Conservation (phyloP, 805 yeast genomes). For the Yarrowia sp. region DNA sequence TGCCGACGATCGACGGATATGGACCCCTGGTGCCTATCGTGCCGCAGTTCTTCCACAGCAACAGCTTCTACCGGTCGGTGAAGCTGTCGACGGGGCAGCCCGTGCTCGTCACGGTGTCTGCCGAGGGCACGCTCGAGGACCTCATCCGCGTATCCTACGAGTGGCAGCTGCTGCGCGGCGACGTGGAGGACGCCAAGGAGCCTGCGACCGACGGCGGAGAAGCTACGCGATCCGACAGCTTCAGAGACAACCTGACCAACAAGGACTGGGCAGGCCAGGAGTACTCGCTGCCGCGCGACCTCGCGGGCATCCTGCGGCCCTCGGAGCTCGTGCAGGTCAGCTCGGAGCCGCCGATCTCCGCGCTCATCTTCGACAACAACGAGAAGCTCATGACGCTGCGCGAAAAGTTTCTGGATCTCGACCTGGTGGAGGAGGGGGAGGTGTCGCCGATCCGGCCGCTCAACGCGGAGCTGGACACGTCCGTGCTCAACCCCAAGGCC, state of each 20-base stretch:
- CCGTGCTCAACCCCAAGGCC: not conserved
- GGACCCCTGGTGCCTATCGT: conserved; percentile 30
- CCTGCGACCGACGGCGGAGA: conserved; percentile 4
- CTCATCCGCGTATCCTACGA: conserved; percentile 34
- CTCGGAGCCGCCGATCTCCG: conserved; percentile 30
- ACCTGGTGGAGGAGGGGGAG: not conserved
- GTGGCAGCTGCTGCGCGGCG: conserved; percentile 27
- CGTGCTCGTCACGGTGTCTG: conserved; percentile 32
- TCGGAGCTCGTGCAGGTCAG: conserved; percentile 29
- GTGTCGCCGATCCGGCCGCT: conserved; percentile 15
- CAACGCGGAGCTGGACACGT: not conserved
- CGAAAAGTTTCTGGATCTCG: conserved; percentile 29
- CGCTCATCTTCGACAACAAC: conserved; percentile 31
- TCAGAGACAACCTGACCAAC: conserved; percentile 1
- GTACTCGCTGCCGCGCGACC: conserved; percentile 4
- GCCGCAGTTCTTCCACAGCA: conserved; percentile 31
- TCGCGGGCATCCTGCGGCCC: conserved; percentile 32
- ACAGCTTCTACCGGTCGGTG: conserved; percentile 31
- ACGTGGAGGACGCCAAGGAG: not conserved
- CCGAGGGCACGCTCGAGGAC: conserved; percentile 32
- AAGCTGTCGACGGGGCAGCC: conserved; percentile 28
- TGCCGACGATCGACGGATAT: conserved; percentile 31
- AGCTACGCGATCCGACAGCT: not conserved
- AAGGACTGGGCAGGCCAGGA: conserved; percentile 22
- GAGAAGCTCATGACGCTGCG: conserved; percentile 31